A percentile compares a stretch with the other conserved stretches of the same genome.
phyloP scores from a whole-genome alignment of 257 asterid genomes.

The Gardenia jasminoides region DNA sequence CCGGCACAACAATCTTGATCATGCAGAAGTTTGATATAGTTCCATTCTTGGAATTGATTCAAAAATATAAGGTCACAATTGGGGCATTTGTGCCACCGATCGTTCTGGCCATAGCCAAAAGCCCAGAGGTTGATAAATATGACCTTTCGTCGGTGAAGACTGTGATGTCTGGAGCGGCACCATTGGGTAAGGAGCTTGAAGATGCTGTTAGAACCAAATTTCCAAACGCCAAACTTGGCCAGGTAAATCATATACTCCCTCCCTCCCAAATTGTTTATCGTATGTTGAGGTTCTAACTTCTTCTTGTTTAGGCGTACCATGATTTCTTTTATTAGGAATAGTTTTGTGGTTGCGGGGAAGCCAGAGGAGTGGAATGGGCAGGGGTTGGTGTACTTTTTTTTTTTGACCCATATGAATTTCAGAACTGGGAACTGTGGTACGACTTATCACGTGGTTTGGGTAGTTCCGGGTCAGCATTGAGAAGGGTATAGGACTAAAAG shows the following conservation, averaged over 20 bases:
- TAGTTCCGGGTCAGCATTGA: no score
- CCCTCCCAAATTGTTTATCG: no score
- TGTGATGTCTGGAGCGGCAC: constrained; percentile 99
- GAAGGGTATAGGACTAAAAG: no score
- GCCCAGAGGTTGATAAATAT: constrained; percentile 64
- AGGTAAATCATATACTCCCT: constrained; percentile 54
- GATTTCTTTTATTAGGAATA: no score
- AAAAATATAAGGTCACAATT: constrained; percentile 67
- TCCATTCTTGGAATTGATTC: constrained; percentile 65
- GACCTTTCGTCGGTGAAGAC: constrained; percentile 82
- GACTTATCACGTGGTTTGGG: no score
- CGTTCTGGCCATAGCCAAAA: constrained; percentile 70
- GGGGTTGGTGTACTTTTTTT: no score
- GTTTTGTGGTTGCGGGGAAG: background rate
- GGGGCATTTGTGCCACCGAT: constrained; percentile 96
- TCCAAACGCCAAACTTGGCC: constrained; percentile 84
- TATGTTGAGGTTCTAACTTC: no score
- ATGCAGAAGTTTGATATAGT: constrained; percentile 81
- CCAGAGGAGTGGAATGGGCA: no score
- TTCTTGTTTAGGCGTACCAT: no score
- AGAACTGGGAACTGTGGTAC: background rate
- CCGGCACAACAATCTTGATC: constrained; percentile 74
- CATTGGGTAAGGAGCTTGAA: constrained; percentile 91
- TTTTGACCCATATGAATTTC: background rate
- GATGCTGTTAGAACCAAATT: constrained; percentile 73